phyloP scores from a whole-genome alignment of 1,284 basidiomycete species.

The Heterobasidion parviporum region DNA sequence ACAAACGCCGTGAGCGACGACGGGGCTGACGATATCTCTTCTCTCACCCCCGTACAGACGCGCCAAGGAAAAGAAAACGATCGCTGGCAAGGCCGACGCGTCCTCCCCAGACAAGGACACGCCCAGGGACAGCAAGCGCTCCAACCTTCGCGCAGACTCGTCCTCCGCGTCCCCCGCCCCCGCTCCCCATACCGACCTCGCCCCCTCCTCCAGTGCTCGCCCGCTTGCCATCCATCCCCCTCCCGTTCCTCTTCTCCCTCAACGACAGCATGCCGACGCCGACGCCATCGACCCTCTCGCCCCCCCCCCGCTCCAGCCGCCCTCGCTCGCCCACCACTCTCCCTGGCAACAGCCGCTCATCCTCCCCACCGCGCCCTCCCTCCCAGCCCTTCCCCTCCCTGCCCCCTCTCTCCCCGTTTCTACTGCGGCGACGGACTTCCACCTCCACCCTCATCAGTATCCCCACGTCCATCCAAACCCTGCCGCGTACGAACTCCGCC shows the following conservation, averaged over 20 bases:
- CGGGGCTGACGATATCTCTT: not conserved
- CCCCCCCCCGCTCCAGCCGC: not conserved
- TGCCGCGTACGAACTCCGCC: conserved; percentile 1
- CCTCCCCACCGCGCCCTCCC: not conserved
- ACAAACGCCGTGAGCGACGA: not conserved
- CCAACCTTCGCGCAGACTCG: not conserved
- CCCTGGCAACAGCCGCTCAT: not conserved
- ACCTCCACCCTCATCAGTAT: not conserved
- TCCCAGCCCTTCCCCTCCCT: not conserved
- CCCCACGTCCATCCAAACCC: not conserved
- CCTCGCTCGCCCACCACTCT: not conserved
- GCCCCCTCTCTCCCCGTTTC: not conserved
- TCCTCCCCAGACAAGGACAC: conserved; percentile 1
- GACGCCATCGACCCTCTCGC: too few species aligned
- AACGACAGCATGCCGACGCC: too few species aligned
- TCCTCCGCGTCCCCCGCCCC: not conserved
- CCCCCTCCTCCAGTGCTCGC: too few species aligned
- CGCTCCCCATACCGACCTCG: not conserved
- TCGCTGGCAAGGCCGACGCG: conserved; percentile 13
- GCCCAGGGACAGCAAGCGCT: not conserved
- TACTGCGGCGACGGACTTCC: not conserved
- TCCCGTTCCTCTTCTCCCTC: too few species aligned
- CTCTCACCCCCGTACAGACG: conserved; percentile 42
- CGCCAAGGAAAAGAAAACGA: conserved; percentile 70
- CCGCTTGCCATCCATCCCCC: too few species aligned